Base-by-base conservation (phyloP, 2,329 filamentous ascomycete genomes). In the Microdochium trichocladiopsis region DNA sequence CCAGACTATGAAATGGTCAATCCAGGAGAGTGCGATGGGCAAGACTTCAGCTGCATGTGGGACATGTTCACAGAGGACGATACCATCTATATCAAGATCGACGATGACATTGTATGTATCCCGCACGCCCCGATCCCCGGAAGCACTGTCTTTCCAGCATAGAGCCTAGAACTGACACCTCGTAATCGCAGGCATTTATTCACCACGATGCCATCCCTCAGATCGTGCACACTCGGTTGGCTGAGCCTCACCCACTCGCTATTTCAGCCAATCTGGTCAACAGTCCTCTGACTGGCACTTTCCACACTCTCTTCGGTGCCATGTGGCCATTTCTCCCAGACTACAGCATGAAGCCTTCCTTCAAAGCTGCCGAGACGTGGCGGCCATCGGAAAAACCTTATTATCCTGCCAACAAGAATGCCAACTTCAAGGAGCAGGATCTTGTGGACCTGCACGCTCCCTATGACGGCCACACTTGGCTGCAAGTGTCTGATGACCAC, bases 201-300 rank as follows among this genome's bases (percentile, higher is more conserved):
- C 54, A 70, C 61, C 53, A 54, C 4, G 61, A 65, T 51, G 69
- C 74, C 22, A 78, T 84, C 49, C 72, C 77, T 2, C 74, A 77
- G 2, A 69, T 83, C 8, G 70, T 81, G 24, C 75, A 76, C 55
- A 78, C 76, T 21, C 76, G 76, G 55, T 61, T 78, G 48, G 67
- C 73, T 3, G 70, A 80, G 25, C 76, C 78, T 9, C 71, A 79
- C 37, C 72, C 72, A 24, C 73, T 73, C 55, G 66, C 75, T 47
- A 74, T 82, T 14, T 78, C 77, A 2, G 78, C 78, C 49, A 82
- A 83, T 55, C 69, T 83, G 22, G 67, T 82, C 56, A 83, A 83
- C 55, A 76, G 79, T 48, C 78, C 77, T 14, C 69, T 77, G 12
- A 73, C 80, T 25, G 72, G 72, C 49, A 75, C 76, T 66, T 67